Evolutionary conservation across 208 protist genomes (phyloP), one percentile per base, ranked within the genome.

Genomic region (Trypanosoma platydactyli): DNA sequence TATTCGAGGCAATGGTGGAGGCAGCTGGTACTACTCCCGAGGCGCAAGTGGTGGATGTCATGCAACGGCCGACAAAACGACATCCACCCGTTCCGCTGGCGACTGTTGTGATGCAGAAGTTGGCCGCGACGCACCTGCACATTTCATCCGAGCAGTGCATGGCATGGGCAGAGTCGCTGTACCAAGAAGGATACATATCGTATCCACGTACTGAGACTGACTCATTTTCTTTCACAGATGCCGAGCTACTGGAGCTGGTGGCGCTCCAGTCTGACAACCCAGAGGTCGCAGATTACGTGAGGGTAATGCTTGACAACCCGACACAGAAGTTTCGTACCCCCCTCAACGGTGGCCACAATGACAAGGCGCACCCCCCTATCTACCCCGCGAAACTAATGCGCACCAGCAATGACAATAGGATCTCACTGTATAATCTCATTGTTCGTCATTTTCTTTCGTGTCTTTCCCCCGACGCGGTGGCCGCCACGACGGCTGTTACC

Each of bases 121-220:
- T 97, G 0, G 95, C 92, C 22, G 82, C 97, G 15, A 82, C 75
- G 15, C 97, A 98, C 61, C 81, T 99, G 12, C 79, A 74, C 45
- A 94, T 99, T 3, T 69, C 84, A 12, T 95, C 97, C 6, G 89
- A 98, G 61, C 64, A 94, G 38, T 97, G 97, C 53, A 99, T 99
- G 98, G 71, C 80, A 15, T 71, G 98, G 49, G 90, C 92, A 7
- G 92, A 98, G 82, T 80, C 75, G 27, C 83, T 98, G 13, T 98
- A 98, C 70, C 90, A 97, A 57, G 83, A 97, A 60, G 91, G 90
- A 20, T 84, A 91, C 61, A 82, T 98, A 29, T 94, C 93, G 53
- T 99, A 99, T 83, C 98, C 98, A 0, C 86, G 98, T 48, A 99
- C 98, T 5, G 98, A 99, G 70, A 99, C 98, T 0, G 94, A 99